A percentile compares a stretch with the other conserved stretches of the same genome.
These are phyloP conservation scores for Coccomyxa sp. DNA, from an alignment of 139 green algal genomes.

Conservation along the genomic window DNA sequence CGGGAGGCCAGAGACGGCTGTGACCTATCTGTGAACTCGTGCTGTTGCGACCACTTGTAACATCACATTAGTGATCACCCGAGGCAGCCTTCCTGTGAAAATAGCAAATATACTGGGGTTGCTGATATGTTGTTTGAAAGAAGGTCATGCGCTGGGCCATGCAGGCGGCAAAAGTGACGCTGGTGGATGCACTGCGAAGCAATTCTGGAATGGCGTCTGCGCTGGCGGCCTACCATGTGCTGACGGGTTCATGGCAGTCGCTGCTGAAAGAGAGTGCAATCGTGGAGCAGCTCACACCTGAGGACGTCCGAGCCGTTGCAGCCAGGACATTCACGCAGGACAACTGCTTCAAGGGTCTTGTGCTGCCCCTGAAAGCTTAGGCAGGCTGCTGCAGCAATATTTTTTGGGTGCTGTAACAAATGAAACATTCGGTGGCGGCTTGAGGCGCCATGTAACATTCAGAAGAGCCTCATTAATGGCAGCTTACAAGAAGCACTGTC, in stretches of 20 bases:
- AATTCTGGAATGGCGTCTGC: slow-evolving; percentile 51
- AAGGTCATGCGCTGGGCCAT: background rate
- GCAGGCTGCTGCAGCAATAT: no score
- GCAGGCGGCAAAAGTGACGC: slow-evolving; percentile 25
- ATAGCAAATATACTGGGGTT: background rate
- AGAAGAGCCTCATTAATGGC: no score
- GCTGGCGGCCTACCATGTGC: slow-evolving; percentile 47
- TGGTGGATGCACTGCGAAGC: slow-evolving; percentile 38
- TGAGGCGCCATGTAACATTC: no score
- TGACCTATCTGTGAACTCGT: background rate
- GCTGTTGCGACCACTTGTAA: background rate
- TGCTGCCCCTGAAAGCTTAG: slow-evolving; percentile 11
- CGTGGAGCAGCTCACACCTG: slow-evolving; percentile 25
- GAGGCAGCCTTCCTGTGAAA: background rate
- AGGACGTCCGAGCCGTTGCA: slow-evolving; percentile 13
- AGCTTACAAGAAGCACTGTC: no score
- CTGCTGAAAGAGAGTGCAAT: slow-evolving; percentile 15
- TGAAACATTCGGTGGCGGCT: no score
- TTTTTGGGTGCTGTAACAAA: no score
- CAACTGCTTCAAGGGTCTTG: slow-evolving; percentile 35
- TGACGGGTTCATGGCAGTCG: slow-evolving; percentile 32
- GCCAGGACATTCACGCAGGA: slow-evolving; percentile 13
- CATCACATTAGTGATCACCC: background rate
- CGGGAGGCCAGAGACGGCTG: background rate
- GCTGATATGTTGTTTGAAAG: background rate